phyloP scores from a whole-genome alignment of 2,329 filamentous ascomycete genomes.

The Lachnellula suecica region DNA sequence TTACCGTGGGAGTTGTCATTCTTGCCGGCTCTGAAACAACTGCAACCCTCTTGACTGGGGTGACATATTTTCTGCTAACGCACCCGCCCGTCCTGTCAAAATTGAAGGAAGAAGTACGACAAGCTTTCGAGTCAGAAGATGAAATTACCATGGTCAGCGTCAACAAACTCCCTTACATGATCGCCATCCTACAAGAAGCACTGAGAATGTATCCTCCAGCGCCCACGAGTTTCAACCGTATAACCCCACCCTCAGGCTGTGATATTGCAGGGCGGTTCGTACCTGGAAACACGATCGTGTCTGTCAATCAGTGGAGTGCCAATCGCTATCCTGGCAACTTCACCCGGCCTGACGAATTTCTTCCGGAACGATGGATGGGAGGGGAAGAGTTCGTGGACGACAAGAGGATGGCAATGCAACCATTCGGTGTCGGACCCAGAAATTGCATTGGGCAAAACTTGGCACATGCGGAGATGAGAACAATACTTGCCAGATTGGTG shows the following conservation, averaged over 20 bases:
- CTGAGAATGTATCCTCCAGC: slow-evolving; percentile 7
- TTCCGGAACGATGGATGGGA: slow-evolving; percentile 33
- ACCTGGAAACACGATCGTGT: slow-evolving; percentile 2
- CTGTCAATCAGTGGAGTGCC: not conserved
- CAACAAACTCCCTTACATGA: not conserved
- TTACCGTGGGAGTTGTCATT: not conserved
- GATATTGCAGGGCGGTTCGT: slow-evolving; percentile 1
- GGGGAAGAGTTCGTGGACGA: slow-evolving; percentile 12
- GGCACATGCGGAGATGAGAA: slow-evolving; percentile 16
- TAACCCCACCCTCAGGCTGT: not conserved
- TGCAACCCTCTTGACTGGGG: slow-evolving; percentile 26
- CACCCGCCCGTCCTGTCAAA: slow-evolving; percentile 32
- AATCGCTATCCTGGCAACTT: slow-evolving; percentile 5
- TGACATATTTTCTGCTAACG: slow-evolving; percentile 52
- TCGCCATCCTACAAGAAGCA: slow-evolving; percentile 6
- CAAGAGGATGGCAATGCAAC: not conserved
- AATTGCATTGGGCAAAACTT: slow-evolving; percentile 15
- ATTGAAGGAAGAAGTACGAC: slow-evolving; percentile 41
- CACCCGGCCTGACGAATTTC: slow-evolving; percentile 9
- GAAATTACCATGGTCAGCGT: not conserved
- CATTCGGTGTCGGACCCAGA: slow-evolving; percentile 11
- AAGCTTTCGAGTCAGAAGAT: slow-evolving; percentile 33
- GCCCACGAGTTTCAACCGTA: not conserved
- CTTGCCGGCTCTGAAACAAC: slow-evolving; percentile 26
- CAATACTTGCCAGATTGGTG: slow-evolving; percentile 8